Conservation (phyloP, 2,329 filamentous ascomycete genomes). For the Penicillium sp. region DNA sequence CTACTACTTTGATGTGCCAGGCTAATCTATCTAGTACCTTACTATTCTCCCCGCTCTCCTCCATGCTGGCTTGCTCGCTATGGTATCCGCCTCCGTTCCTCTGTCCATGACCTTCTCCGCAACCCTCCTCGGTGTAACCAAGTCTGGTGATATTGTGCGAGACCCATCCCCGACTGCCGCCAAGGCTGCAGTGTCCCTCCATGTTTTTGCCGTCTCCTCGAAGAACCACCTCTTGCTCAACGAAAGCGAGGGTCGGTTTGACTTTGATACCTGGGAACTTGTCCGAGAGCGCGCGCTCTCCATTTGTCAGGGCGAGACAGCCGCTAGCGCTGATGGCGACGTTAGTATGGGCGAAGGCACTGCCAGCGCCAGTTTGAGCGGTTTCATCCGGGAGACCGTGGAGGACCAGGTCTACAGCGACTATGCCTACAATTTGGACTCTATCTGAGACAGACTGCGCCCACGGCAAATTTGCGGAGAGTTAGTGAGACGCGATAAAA, state of each 20-base stretch:
- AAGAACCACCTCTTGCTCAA: conserved; percentile 63
- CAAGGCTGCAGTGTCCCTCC: conserved; percentile 58
- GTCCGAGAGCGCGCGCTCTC: conserved; percentile 57
- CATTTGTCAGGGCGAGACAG: conserved; percentile 51
- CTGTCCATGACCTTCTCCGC: conserved; percentile 64
- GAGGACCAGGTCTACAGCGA: conserved; percentile 46
- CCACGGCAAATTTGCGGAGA: not conserved
- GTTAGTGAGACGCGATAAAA: not conserved
- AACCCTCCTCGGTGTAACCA: conserved; percentile 53
- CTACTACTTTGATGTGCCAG: not conserved
- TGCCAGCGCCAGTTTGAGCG: conserved; percentile 41
- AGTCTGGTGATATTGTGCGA: conserved; percentile 39
- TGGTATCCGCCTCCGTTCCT: conserved; percentile 75
- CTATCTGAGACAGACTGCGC: conserved; percentile 22
- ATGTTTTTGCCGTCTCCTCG: conserved; percentile 76
- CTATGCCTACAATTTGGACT: conserved; percentile 34
- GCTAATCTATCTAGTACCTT: conserved; percentile 53
- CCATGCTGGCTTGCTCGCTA: conserved; percentile 66
- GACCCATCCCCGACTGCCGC: conserved; percentile 58
- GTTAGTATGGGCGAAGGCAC: conserved; percentile 39
- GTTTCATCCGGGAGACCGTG: conserved; percentile 55
- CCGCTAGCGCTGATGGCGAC: conserved; percentile 35
- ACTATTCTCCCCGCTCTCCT: conserved; percentile 71
- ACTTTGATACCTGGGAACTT: conserved; percentile 64
- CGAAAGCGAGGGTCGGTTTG: conserved; percentile 75